These are phyloP conservation scores for Tulasnella sp. DNA, from an alignment of 768 basidiomycete species.

Conservation along the genomic window DNA sequence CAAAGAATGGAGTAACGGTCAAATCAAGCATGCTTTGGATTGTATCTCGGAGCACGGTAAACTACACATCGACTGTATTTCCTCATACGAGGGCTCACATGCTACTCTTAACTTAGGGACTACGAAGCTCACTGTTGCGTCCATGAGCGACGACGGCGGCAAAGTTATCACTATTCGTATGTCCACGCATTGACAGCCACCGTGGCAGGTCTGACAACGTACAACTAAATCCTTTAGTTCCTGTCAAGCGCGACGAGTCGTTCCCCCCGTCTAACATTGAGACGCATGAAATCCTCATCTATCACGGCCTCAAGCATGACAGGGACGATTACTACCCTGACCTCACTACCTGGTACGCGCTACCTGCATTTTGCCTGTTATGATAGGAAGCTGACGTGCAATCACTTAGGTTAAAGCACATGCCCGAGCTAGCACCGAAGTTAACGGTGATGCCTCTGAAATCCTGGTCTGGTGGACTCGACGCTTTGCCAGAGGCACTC, in stretches of 20 bases:
- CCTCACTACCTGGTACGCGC: background rate
- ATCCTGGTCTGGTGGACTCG: conserved; percentile 14
- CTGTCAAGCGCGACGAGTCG: background rate
- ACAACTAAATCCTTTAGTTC: background rate
- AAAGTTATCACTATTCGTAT: conserved; percentile 2
- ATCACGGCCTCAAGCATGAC: background rate
- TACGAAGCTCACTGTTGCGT: background rate
- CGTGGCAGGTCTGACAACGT: background rate
- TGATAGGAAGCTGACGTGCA: background rate
- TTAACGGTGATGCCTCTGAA: conserved; percentile 6
- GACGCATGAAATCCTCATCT: background rate
- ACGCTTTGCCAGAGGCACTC: conserved; percentile 15
- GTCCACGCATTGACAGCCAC: background rate
- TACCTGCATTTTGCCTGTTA: background rate
- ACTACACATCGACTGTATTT: background rate
- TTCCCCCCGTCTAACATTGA: background rate
- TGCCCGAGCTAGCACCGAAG: background rate
- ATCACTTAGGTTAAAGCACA: background rate
- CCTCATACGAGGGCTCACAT: background rate
- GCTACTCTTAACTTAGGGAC: background rate
- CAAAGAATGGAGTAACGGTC: background rate
- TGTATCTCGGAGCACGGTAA: conserved; percentile 8
- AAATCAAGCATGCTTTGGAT: conserved; percentile 2
- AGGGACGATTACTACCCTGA: background rate
- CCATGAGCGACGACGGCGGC: background rate